phyloP scores from a whole-genome alignment of 176 grass and related monocot species.

The Dendrocalamus sinicus region DNA sequence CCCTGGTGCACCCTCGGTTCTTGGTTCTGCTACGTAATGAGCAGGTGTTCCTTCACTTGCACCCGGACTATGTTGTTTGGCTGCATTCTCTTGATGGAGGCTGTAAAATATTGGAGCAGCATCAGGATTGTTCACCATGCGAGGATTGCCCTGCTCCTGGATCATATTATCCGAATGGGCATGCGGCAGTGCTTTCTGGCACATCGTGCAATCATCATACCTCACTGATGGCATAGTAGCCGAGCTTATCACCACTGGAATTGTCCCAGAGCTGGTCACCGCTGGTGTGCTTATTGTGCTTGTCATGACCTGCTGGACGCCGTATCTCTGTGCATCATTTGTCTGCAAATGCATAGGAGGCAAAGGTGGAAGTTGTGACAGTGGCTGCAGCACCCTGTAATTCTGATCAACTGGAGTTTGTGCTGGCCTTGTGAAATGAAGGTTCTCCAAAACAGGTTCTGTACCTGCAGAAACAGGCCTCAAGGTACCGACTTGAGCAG shows the following conservation, averaged over 20 bases:
- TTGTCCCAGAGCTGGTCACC: conserved; percentile 37
- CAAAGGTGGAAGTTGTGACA: conserved; percentile 81
- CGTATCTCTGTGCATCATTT: conserved; percentile 56
- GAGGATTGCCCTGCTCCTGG: conserved; percentile 55
- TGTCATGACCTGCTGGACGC: conserved; percentile 32
- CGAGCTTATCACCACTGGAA: conserved; percentile 45
- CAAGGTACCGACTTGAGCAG: conserved; percentile 33
- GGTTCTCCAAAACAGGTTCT: conserved; percentile 52
- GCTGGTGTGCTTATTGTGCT: conserved; percentile 33
- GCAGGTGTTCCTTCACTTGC: conserved; percentile 37
- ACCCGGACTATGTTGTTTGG: conserved; percentile 45
- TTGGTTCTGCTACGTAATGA: conserved; percentile 45
- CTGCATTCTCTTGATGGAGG: conserved; percentile 55
- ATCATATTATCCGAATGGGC: conserved; percentile 75
- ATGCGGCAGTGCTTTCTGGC: conserved; percentile 77
- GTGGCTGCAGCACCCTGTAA: conserved; percentile 64
- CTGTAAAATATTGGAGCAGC: conserved; percentile 56
- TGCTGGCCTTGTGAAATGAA: conserved; percentile 46
- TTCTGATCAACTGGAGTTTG: conserved; percentile 61
- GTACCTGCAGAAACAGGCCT: conserved; percentile 46
- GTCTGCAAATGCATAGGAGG: conserved; percentile 53
- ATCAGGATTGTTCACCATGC: conserved; percentile 38
- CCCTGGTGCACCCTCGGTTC: conserved; percentile 36
- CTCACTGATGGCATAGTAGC: conserved; percentile 33
- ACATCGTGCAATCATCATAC: conserved; percentile 79